Percentiles rank a stretch among this genome's conserved stretches.
Conservation (phyloP, 495 filamentous ascomycete genomes). For the Aspergillus kassunensis region DNA sequence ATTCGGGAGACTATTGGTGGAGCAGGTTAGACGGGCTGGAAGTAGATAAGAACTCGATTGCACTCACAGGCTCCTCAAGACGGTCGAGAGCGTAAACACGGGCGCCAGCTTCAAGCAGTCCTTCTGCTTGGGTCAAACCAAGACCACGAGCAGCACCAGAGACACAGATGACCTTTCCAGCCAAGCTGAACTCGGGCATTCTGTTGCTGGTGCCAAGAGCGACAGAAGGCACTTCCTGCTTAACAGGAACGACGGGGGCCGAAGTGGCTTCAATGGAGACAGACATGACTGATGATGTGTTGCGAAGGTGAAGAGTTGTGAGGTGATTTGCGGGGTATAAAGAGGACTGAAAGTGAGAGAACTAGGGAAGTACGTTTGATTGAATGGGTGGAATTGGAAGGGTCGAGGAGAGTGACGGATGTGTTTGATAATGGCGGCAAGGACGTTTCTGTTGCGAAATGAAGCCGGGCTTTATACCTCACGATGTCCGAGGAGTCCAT, state of each 20-base stretch:
- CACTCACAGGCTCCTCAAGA: constrained; percentile 42
- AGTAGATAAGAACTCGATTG: background rate
- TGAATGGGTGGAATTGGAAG: background rate
- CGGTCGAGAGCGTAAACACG: constrained; percentile 50
- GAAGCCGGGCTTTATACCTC: constrained; percentile 15
- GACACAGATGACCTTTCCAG: constrained; percentile 71
- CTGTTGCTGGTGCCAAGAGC: constrained; percentile 39
- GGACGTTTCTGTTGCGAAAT: background rate
- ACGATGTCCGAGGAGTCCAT: constrained; percentile 9
- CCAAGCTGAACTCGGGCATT: constrained; percentile 76
- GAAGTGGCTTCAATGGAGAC: constrained; percentile 39
- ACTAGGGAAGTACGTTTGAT: background rate
- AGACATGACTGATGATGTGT: constrained; percentile 28
- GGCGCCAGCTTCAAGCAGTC: constrained; percentile 75
- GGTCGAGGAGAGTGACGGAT: background rate
- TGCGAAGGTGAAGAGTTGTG: background rate
- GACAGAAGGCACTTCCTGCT: constrained; percentile 21
- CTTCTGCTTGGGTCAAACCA: constrained; percentile 74
- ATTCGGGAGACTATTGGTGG: constrained; percentile 47
- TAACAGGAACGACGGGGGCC: constrained; percentile 21
- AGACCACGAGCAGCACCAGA: constrained; percentile 77
- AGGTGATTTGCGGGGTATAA: background rate
- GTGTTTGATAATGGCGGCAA: constrained; percentile 8
- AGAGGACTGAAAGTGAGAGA: background rate
- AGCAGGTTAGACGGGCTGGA: background rate